Evolutionary conservation across 2,329 filamentous ascomycete genomes (phyloP), one percentile per base, ranked within the genome.

Genomic region (Tolypocladium inflatum): DNA sequence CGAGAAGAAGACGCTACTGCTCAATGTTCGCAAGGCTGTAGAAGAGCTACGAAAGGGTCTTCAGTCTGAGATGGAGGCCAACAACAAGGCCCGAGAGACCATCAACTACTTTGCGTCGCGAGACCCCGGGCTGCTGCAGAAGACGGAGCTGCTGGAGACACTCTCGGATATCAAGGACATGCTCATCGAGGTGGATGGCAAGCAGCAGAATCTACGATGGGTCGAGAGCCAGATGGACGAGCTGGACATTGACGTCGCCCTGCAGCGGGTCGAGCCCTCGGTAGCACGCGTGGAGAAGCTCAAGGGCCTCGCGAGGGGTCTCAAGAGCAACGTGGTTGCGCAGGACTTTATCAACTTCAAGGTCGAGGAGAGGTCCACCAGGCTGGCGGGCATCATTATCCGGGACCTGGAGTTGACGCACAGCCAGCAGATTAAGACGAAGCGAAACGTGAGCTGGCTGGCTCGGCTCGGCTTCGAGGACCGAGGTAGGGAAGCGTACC

Each of bases 221-320:
- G 91, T 99, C 0, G 94, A 99, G 71, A 85, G 86, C 56, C 91
- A 97, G 73, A 89, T 99, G 71, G 94, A 99, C 68, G 91, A 96
- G 68, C 83, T 99, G 7, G 94, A 99, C 68, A 97, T 97, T 65
- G 88, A 96, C 66, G 92, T 99, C 66, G 93, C 94, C 0, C 80
- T 97, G 55, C 93, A 97, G 70, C 83, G 84, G 48, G 94, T 96
- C 63, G 91, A 97, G 66, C 83, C 87, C 23, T 89, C 94, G 0
- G 94, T 97, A 0, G 80, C 81, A 6, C 84, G 87, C 37, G 88
- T 97, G 1, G 94, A 97, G 72, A 91, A 90, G 67, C 80, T 99
- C 43, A 89, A 92, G 65, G 83, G 82, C 51, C 79, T 97, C 30
- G 89, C 89, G 1, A 85, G 88, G 61, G 85, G 87, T 1, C 81